Conservation (phyloP, 2,329 filamentous ascomycete genomes). For the Nigrospora sphaerica region DNA sequence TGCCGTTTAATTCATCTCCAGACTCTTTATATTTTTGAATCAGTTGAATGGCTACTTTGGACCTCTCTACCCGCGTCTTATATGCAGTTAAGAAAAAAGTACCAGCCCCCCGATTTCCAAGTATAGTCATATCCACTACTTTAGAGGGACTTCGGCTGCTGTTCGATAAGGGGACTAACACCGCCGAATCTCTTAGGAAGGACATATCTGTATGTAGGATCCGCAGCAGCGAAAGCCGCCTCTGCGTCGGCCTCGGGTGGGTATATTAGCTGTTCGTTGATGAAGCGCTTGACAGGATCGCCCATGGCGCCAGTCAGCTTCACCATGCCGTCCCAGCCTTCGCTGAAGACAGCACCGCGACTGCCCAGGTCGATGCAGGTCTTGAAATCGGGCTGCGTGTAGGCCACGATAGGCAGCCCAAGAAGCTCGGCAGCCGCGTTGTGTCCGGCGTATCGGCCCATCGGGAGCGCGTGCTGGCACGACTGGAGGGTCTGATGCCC, state of each 20-base stretch:
- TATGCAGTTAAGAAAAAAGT: no score
- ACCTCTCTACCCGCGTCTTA: no score
- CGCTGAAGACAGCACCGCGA: conserved; percentile 18
- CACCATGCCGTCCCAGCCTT: conserved; percentile 24
- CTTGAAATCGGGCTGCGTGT: conserved; percentile 21
- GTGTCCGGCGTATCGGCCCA: conserved; percentile 26
- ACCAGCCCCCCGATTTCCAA: no score
- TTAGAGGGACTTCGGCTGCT: no score
- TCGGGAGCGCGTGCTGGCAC: conserved; percentile 28
- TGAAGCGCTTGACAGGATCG: conserved; percentile 23
- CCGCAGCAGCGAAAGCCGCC: conserved; percentile 15
- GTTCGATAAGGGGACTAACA: no score
- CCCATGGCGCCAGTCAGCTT: conserved; percentile 17
- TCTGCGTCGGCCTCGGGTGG: conserved; percentile 13
- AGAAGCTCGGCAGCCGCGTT: conserved; percentile 27
- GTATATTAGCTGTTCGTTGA: conserved; percentile 27
- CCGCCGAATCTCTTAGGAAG: no score
- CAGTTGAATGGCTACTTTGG: no score
- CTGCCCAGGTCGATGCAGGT: conserved; percentile 29
- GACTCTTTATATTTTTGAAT: no score
- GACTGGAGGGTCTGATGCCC: conserved; percentile 26
- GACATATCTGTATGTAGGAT: no score
- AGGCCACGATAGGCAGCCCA: conserved; percentile 11
- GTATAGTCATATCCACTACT: no score
- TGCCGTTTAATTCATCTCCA: no score